phyloP scores from a whole-genome alignment of 1,139 yeast genomes.

The Taphrina deformans region DNA sequence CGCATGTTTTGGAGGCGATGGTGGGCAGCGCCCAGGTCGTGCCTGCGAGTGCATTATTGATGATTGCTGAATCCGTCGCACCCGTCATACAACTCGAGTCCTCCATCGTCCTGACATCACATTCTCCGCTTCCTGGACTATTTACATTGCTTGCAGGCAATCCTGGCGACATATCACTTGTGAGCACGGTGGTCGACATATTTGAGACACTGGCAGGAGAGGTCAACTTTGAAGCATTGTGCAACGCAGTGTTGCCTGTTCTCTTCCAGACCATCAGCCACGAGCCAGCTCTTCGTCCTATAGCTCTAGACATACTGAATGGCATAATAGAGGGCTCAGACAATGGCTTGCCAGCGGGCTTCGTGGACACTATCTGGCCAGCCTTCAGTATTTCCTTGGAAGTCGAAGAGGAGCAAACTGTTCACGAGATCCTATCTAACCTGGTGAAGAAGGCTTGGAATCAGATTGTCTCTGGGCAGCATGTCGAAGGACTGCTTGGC shows the following conservation, averaged over 20 bases:
- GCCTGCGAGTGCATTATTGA: constrained; percentile 26
- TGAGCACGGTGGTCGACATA: constrained; percentile 35
- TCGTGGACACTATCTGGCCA: constrained; percentile 35
- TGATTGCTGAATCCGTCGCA: constrained; percentile 34
- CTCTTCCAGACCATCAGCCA: constrained; percentile 21
- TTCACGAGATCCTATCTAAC: constrained; percentile 31
- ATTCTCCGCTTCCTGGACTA: constrained; percentile 31
- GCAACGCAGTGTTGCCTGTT: constrained; percentile 31
- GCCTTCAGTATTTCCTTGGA: constrained; percentile 27
- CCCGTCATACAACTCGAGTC: constrained; percentile 28
- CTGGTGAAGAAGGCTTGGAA: constrained; percentile 31
- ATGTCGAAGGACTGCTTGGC: constrained; percentile 16
- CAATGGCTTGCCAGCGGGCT: constrained; percentile 31
- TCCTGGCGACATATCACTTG: constrained; percentile 37
- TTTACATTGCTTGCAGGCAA: constrained; percentile 33
- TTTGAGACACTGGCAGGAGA: constrained; percentile 35
- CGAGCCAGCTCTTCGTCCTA: constrained; percentile 20
- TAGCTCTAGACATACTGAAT: constrained; percentile 34
- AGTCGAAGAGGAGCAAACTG: constrained; percentile 34
- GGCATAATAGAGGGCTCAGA: constrained; percentile 36
- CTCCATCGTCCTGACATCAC: constrained; percentile 14
- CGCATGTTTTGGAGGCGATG: constrained; percentile 17
- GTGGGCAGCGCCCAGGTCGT: not conserved
- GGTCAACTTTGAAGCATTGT: constrained; percentile 26
- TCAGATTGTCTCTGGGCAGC: constrained; percentile 25